Conservation (phyloP, 2,329 filamentous ascomycete species). For the Dendryphion nanum region DNA sequence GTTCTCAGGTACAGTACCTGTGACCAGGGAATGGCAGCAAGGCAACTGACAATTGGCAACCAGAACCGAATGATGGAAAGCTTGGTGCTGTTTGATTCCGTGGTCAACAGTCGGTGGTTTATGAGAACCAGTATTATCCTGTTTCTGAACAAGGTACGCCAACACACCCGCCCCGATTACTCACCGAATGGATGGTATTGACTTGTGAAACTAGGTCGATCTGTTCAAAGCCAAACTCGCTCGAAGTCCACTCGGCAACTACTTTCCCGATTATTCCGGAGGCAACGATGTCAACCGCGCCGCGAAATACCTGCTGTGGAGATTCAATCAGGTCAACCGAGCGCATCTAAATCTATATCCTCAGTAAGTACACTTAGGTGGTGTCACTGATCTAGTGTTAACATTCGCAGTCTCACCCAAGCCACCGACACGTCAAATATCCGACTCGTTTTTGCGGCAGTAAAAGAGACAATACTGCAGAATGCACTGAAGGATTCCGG, state of each 20-base stretch:
- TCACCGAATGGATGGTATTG: too few species aligned
- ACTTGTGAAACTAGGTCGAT: too few species aligned
- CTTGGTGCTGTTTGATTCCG: slow-evolving; percentile 91
- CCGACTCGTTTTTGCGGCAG: slow-evolving; percentile 92
- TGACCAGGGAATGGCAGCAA: slow-evolving; percentile 7
- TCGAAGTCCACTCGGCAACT: slow-evolving; percentile 85
- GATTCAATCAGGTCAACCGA: slow-evolving; percentile 97
- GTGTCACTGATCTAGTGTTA: slow-evolving; percentile 10
- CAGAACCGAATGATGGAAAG: slow-evolving; percentile 99
- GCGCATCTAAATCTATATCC: slow-evolving; percentile 96
- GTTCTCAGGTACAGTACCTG: slow-evolving; percentile 78
- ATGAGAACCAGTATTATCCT: slow-evolving; percentile 98
- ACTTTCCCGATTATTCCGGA: slow-evolving; percentile 97
- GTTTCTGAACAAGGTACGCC: slow-evolving; percentile 80
- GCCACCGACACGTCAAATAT: slow-evolving; percentile 99
- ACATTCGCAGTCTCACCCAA: slow-evolving; percentile 80
- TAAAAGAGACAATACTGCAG: slow-evolving; percentile 98
- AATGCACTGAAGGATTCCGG: slow-evolving; percentile 98
- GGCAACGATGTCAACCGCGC: slow-evolving; percentile 98
- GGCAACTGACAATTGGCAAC: slow-evolving; percentile 1
- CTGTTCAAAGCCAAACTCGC: slow-evolving; percentile 93
- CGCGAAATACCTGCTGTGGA: slow-evolving; percentile 95
- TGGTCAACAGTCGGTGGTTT: slow-evolving; percentile 98
- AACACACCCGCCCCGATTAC: too few species aligned
- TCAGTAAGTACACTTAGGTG: slow-evolving; percentile 60